Evolutionary conservation across 164 flowering plant species (phyloP), one percentile per base, ranked within the genome.

Genomic region (Vitis labrusca): DNA sequence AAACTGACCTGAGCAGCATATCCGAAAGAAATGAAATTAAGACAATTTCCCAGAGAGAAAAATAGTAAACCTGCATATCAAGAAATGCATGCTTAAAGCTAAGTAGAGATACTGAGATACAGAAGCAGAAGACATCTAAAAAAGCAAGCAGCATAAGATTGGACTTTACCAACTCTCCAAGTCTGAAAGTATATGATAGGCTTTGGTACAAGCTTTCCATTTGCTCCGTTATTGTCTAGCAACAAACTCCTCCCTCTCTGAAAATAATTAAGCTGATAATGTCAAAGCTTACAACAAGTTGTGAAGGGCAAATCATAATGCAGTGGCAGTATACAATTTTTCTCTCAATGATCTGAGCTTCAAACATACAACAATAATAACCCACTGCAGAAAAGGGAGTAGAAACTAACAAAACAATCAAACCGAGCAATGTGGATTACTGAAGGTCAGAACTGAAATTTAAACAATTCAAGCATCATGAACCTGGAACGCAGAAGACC

Each of bases 1-100:
- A 37, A 37, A 76, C 89, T 78, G 15, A 95, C 99, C 99, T 93
- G 99, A 71, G 99, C 99, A 83, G 99, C 99, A 90, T 95, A 93
- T 64, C 96, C 99, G 71, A 95, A 95, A 15, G 99, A 95, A 76
- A 95, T 81, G 80, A 95, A 95, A 77, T 95, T 95, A 51, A 95
- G 89, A 74, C 97, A 91, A 84, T 95, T 95, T 60, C 98, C 99
- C 63, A 95, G 68, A 69, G 92, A 74, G 71, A 95, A 95, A 78
- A 95, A 78, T 8, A 91, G 70, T 71, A 93, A 73, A 67, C 99
- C 99, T 92, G 88, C 82, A 89, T 56, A 58, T 9, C 17, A 71
- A 71, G 17, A 62, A 53, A 63, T 27, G 19, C 37, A 61, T 0
- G 48, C 6, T 14, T 53, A 74, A 56, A 15, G 27, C 54, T 12